Evolutionary conservation across 352 stramenopile genomes (phyloP).

Genomic region (Aphanomyces astaci): DNA sequence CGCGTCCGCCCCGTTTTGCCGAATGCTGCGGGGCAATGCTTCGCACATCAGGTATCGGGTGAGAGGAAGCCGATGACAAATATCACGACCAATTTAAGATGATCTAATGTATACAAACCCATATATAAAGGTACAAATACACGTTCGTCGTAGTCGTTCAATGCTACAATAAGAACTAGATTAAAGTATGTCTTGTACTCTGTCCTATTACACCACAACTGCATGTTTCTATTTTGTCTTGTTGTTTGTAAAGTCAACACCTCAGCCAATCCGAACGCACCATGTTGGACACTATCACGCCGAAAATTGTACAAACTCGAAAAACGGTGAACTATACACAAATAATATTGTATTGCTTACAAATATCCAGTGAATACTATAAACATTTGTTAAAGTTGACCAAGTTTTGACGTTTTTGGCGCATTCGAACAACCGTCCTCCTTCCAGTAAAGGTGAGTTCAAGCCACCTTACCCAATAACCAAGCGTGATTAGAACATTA

Average conservation of each 20-base stretch:
- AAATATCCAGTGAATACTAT: constrained; percentile 1
- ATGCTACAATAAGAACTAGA: background rate
- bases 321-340: background rate
- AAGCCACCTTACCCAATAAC: background rate
- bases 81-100: background rate
- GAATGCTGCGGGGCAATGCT: background rate
- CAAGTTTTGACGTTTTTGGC: background rate
- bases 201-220: background rate
- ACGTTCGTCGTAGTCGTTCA: background rate
- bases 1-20: background rate
- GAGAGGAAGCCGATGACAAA: too few species aligned
- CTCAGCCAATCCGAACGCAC: background rate
- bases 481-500: too few species aligned
- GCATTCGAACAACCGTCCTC: background rate
- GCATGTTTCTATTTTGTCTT: background rate
- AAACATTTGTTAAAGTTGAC: constrained; percentile 2
- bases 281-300: background rate
- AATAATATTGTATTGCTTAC: background rate
- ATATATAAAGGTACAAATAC: too few species aligned
- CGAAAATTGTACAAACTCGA: background rate
- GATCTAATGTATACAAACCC: too few species aligned
- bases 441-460: background rate
- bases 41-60: too few species aligned
- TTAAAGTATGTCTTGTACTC: background rate
- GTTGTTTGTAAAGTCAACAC: background rate